phyloP scores from a whole-genome alignment of 2,329 filamentous ascomycete species.

The Macrophomina phaseolina region DNA sequence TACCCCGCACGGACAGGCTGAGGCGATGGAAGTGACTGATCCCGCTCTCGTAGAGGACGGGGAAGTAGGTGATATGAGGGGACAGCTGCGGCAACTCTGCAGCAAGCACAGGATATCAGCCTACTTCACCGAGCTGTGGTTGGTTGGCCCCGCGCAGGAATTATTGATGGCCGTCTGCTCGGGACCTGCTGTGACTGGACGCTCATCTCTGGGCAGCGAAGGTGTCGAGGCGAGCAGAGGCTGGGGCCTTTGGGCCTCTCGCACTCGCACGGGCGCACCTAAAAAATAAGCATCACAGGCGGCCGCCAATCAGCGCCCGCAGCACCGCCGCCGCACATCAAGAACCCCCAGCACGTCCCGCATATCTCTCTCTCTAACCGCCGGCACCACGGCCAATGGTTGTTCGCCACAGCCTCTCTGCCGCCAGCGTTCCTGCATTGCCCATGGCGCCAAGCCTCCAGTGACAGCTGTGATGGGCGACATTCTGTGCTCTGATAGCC shows the following conservation, averaged over 20 bases:
- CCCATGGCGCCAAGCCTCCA: neutral
- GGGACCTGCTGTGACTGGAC: constrained; percentile 2
- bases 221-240: neutral
- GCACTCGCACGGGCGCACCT: constrained; percentile 5
- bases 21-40: neutral
- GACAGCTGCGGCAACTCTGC: constrained; percentile 6
- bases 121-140: neutral
- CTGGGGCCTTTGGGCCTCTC: neutral
- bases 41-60: neutral
- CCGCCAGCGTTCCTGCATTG: constrained; percentile 22
- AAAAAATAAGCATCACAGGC: constrained; percentile 22
- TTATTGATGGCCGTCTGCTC: neutral
- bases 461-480: neutral
- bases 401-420: constrained; percentile 11
- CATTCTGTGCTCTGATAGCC: constrained; percentile 13
- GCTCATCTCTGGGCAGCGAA: neutral
- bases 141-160: neutral
- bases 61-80: neutral
- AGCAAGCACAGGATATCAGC: constrained; percentile 1
- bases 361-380: constrained; percentile 17
- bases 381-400: constrained; percentile 14
- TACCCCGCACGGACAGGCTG: neutral
- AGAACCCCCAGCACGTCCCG: constrained; percentile 12
- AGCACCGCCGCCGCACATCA: constrained; percentile 6
- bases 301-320: constrained; percentile 11